Conservation (phyloP, 116 monocot genomes). For the Papilionanthe hybrid region DNA sequence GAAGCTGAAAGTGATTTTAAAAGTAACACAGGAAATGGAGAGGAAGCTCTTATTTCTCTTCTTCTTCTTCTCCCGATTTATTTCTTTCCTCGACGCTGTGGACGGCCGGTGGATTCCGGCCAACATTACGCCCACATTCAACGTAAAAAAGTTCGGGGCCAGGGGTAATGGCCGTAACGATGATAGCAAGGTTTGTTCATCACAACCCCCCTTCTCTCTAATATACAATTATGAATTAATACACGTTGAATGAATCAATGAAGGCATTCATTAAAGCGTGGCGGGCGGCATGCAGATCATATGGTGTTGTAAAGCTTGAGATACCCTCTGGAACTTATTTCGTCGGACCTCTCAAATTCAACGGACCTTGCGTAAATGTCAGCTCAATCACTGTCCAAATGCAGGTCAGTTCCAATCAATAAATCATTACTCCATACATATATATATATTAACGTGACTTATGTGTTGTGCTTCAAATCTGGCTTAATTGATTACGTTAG, state of each 20-base stretch:
- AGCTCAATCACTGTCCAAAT: conserved; percentile 22
- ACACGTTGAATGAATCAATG: neutral
- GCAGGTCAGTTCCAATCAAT: conserved; percentile 1
- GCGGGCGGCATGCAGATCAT: conserved; percentile 34
- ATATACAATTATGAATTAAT: neutral
- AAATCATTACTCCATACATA: too few relatives aligned
- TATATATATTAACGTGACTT: too few relatives aligned
- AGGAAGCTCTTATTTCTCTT: neutral
- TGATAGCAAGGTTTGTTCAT: conserved; percentile 16
- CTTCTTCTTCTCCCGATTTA: neutral
- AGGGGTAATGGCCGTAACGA: conserved; percentile 20
- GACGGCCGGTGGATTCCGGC: neutral
- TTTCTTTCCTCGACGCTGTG: neutral
- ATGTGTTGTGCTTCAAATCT: too few relatives aligned
- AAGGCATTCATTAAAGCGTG: conserved; percentile 52
- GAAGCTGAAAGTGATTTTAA: too few relatives aligned
- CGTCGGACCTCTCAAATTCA: conserved; percentile 31
- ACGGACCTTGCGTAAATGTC: conserved; percentile 43
- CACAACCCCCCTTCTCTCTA: too few relatives aligned
- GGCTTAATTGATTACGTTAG: too few relatives aligned
- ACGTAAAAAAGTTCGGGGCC: conserved; percentile 28
- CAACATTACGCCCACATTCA: neutral
- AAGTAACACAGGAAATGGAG: too few relatives aligned
- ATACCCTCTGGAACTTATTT: conserved; percentile 35
- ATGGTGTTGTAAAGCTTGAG: conserved; percentile 16